Base-by-base conservation (phyloP, 2,329 filamentous ascomycete genomes). In the Myriosclerotinia scirpicola region DNA sequence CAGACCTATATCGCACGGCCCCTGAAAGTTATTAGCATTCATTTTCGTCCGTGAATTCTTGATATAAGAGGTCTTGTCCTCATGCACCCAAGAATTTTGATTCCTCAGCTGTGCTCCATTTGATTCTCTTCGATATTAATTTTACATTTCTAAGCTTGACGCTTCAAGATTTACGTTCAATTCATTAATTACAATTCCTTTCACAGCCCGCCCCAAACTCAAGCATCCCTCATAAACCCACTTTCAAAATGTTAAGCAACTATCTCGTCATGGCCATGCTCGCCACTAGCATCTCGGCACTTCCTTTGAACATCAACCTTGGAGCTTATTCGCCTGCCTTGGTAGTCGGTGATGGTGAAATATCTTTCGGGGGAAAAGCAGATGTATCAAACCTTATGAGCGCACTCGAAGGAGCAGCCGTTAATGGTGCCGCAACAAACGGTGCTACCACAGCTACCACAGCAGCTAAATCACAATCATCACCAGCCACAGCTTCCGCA, bases 281-380 rank as follows among this genome's bases (percentile, higher is more conserved):
- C n/a, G 64, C 64, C 54, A 50, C 54, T 59, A 60, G 48, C 30
- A 65, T 65, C 44, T 65, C 54, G 44, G 55, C 64, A 50, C 64
- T 65, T 20, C 64, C 55, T 59, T 53, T 65, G 44, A 65, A 65
- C 54, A 65, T 65, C 44, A 65, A 65, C 8, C 64, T 65, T 44
- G 64, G 55, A 14, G 64, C 64, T 30, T 65, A 65, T 36, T 65
- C 64, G 15, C 64, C 55, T 26, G 64, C 64, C 46, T 53, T 65
- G 55, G 64, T 65, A 65, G 64, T 65, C 64, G 55, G 64, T 65
- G 55, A 65, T 65, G 55, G 64, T 65, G 55, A 65, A 65, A 65
- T 65, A 22, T 65, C 64, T 52, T 65, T 65, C 48, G 55, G 64
- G 50, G 62, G 52, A 42, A 64, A 64, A 38, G 38, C 38, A 64